Percentiles rank a stretch among this genome's conserved stretches.
These are phyloP conservation scores for Kuraishia cidri DNA, from an alignment of 805 yeast genomes.

Conservation along the genomic window DNA sequence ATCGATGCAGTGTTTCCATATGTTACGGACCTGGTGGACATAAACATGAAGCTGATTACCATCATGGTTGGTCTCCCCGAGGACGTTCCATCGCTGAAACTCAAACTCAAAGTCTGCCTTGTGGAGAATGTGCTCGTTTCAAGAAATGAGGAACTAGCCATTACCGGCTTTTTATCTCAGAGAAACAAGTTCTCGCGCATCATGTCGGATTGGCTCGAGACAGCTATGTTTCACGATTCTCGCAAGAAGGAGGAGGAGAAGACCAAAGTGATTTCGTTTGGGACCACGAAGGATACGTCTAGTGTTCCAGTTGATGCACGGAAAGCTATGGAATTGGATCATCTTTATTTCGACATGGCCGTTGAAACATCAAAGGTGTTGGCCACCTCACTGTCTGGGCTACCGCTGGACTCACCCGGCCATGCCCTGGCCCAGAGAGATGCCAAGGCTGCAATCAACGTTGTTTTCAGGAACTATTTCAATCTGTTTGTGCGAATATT, in stretches of 20 bases:
- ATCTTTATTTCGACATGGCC: slow-evolving; percentile 48
- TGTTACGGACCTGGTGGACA: slow-evolving; percentile 4
- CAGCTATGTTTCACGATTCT: slow-evolving; percentile 12
- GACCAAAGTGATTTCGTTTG: slow-evolving; percentile 6
- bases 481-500: slow-evolving; percentile 47
- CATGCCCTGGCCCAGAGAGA: slow-evolving; percentile 43
- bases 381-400: slow-evolving; percentile 41
- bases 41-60: background rate
- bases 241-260: slow-evolving; percentile 20
- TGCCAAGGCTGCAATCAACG: slow-evolving; percentile 18
- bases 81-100: background rate
- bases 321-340: slow-evolving; percentile 31
- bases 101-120: background rate
- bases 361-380: slow-evolving; percentile 55
- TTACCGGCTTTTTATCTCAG: slow-evolving; percentile 1
- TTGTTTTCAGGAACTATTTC: slow-evolving; percentile 63
- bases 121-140: background rate
- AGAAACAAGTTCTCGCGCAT: slow-evolving; percentile 20
- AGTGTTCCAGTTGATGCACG: background rate
- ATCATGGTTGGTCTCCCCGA: background rate
- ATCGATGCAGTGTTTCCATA: slow-evolving; percentile 14
- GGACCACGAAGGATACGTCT: no score
- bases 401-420: slow-evolving; percentile 52
- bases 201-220: slow-evolving; percentile 23
- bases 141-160: background rate